These are phyloP conservation scores for Lobosporangium transversale DNA, from an alignment of 192 early-diverging fungal genomes.

Conservation along the genomic window DNA sequence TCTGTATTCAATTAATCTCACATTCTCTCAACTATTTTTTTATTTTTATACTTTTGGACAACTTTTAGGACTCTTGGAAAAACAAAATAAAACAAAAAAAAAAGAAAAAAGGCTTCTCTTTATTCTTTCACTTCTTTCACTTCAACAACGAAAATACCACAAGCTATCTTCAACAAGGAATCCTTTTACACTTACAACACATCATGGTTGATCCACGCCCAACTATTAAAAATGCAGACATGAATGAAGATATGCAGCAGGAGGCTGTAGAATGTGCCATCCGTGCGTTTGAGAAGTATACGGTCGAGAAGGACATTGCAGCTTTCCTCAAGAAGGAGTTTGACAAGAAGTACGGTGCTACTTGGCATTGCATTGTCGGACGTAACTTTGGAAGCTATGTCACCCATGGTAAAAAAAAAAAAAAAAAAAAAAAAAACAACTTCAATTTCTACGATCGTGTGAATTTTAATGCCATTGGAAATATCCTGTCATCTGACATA, in stretches of 20 bases:
- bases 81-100: too few species aligned
- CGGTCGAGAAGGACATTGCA: slow-evolving; percentile 98
- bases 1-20: too few species aligned
- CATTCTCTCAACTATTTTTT: too few species aligned
- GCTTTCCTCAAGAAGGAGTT: slow-evolving; percentile 97
- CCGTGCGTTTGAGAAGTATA: slow-evolving; percentile 90
- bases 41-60: too few species aligned
- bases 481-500: too few species aligned
- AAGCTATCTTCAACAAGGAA: too few species aligned
- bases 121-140: too few species aligned
- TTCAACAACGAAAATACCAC: too few species aligned
- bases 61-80: too few species aligned
- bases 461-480: too few species aligned
- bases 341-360: slow-evolving; percentile 96
- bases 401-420: slow-evolving; percentile 78
- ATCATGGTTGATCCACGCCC: slow-evolving; percentile 81
- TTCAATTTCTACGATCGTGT: not conserved
- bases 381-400: slow-evolving; percentile 99
- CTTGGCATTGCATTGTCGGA: slow-evolving; percentile 99
- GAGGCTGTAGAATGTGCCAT: slow-evolving; percentile 90
- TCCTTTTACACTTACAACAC: too few species aligned
- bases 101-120: too few species aligned
- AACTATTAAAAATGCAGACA: slow-evolving; percentile 98
- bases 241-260: slow-evolving; percentile 96
- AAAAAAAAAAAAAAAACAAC: not conserved